Conservation (phyloP, 805 yeast species). For the Barnettozyma californica region DNA sequence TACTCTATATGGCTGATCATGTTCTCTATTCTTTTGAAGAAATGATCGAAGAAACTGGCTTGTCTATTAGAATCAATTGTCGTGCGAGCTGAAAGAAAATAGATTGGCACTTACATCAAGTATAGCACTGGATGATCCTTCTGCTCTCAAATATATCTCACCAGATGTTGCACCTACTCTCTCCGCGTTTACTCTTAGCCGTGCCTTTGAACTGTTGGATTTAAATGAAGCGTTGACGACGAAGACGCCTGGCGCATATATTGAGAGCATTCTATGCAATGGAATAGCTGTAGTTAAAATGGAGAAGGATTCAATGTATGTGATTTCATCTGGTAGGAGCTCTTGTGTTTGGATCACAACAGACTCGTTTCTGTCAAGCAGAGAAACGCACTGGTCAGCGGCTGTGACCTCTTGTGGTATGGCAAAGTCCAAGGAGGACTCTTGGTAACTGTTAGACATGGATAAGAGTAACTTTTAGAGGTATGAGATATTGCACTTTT, state of each 20-base stretch:
- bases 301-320: neutral
- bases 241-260: slow-evolving; percentile 6
- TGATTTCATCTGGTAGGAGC: neutral
- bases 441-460: neutral
- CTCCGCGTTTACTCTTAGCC: neutral
- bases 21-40: neutral
- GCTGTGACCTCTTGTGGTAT: neutral
- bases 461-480: no score
- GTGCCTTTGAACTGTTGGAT: neutral
- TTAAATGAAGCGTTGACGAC: neutral
- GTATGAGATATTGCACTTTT: neutral
- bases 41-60: neutral
- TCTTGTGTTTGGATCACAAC: neutral
- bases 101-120: neutral
- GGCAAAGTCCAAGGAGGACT: neutral
- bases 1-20: neutral
- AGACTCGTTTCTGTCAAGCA: neutral
- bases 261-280: neutral
- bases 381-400: neutral
- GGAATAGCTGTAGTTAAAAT: neutral
- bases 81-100: no score
- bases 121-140: neutral
- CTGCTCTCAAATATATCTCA: neutral
- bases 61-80: neutral
- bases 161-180: slow-evolving; percentile 5